Conservation (phyloP, 2,329 filamentous ascomycete species). For the Ophiostoma ips region DNA sequence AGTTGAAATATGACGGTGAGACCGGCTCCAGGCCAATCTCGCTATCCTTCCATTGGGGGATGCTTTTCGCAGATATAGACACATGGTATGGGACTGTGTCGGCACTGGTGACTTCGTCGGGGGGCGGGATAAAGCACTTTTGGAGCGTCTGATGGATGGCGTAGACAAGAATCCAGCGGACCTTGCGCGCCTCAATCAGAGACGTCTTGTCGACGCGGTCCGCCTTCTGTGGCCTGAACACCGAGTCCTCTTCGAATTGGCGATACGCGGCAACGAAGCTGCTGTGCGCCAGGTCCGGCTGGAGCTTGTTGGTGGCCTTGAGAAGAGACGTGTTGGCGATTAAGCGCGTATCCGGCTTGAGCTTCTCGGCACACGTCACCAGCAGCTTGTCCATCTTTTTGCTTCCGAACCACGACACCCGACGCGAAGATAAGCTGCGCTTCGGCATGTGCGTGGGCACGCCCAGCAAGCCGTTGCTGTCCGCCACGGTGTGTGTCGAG, state of each 20-base stretch:
- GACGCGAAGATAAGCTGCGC: conserved; percentile 12
- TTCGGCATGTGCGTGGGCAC: not conserved
- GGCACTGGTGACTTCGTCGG: conserved; percentile 35
- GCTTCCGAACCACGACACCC: conserved; percentile 28
- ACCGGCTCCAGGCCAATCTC: not conserved
- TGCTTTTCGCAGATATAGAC: conserved; percentile 26
- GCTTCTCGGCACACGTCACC: conserved; percentile 21
- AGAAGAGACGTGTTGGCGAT: conserved; percentile 38
- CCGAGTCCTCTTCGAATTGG: conserved; percentile 50
- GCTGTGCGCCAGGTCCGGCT: conserved; percentile 27
- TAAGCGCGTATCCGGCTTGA: conserved; percentile 33
- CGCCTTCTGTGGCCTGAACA: conserved; percentile 33
- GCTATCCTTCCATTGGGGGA: conserved; percentile 31
- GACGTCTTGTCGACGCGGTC: conserved; percentile 45
- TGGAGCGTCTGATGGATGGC: conserved; percentile 58
- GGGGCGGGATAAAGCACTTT: conserved; percentile 42
- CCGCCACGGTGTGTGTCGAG: conserved; percentile 14
- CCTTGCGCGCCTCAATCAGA: conserved; percentile 55
- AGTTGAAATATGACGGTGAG: not conserved
- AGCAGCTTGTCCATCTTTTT: conserved; percentile 10
- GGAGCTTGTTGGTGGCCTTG: conserved; percentile 33
- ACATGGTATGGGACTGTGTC: conserved; percentile 43
- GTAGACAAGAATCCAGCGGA: conserved; percentile 68
- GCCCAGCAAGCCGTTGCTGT: conserved; percentile 7
- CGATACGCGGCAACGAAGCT: conserved; percentile 54